phyloP scores from a whole-genome alignment of 2,329 filamentous ascomycete species.

The Cladosporium cucumerinum region DNA sequence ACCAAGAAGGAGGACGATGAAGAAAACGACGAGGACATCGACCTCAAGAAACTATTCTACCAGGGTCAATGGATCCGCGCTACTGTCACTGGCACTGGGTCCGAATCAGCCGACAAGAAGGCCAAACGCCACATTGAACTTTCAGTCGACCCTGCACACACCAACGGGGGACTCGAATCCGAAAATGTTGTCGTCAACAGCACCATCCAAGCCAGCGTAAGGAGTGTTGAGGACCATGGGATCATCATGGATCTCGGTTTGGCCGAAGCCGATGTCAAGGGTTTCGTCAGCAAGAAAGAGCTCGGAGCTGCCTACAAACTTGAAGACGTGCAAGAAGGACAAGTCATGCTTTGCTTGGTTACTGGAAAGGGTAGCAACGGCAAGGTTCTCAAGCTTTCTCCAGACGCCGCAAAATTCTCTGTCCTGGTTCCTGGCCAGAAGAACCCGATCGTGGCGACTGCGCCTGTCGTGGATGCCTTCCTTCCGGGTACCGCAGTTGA shows the following conservation, averaged over 20 bases:
- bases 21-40: slow-evolving; percentile 58
- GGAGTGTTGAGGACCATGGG: slow-evolving; percentile 94
- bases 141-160: slow-evolving; percentile 72
- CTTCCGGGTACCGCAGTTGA: slow-evolving; percentile 89
- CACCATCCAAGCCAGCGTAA: slow-evolving; percentile 81
- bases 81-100: slow-evolving; percentile 73
- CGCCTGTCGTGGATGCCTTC: slow-evolving; percentile 84
- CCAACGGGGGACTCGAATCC: slow-evolving; percentile 71
- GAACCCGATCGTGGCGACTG: slow-evolving; percentile 56
- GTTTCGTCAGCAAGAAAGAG: slow-evolving; percentile 83
- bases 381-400: slow-evolving; percentile 82
- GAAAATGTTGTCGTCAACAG: slow-evolving; percentile 71
- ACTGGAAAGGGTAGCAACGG: slow-evolving; percentile 71
- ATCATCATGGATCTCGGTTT: slow-evolving; percentile 89
- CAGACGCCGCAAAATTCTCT: slow-evolving; percentile 54
- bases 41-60: slow-evolving; percentile 71
- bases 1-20: slow-evolving; percentile 54
- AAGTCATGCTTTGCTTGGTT: slow-evolving; percentile 80
- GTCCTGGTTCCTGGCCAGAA: slow-evolving; percentile 22
- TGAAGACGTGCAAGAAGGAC: slow-evolving; percentile 71
- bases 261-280: slow-evolving; percentile 63
- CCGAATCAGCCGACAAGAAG: slow-evolving; percentile 52
- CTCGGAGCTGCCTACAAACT: slow-evolving; percentile 64
- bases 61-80: slow-evolving; percentile 86
- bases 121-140: slow-evolving; percentile 81